These are phyloP conservation scores for Kwoniella shandongensis DNA, from an alignment of 768 basidiomycete species.

Conservation along the genomic window DNA sequence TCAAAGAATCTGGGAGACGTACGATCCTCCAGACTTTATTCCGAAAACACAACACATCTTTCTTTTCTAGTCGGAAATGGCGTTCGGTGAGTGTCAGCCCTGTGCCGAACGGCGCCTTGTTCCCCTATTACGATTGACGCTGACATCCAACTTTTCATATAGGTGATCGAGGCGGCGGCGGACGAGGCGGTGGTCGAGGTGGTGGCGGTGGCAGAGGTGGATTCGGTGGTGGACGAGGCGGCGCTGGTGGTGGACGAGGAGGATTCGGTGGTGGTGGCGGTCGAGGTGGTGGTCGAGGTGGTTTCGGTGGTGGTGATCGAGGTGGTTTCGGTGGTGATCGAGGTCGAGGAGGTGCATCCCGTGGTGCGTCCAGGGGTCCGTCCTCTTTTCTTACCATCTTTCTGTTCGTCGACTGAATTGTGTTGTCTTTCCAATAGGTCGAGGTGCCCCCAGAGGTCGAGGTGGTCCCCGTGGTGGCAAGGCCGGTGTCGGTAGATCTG, in stretches of 20 bases:
- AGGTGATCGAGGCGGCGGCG: slow-evolving; percentile 37
- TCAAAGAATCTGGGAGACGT: too few species aligned
- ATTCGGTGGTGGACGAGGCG: slow-evolving; percentile 28
- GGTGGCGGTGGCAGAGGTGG: slow-evolving; percentile 29
- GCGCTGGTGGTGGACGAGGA: slow-evolving; percentile 34
- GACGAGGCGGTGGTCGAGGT: slow-evolving; percentile 40
- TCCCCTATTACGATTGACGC: neutral
- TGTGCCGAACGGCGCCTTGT: too few species aligned
- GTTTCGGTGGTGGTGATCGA: slow-evolving; percentile 28
- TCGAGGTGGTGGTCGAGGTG: slow-evolving; percentile 31
- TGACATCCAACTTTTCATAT: neutral
- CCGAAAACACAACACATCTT: neutral
- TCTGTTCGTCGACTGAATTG: neutral
- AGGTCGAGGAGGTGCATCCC: slow-evolving; percentile 52
- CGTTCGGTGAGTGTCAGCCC: slow-evolving; percentile 45
- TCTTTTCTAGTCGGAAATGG: slow-evolving; percentile 29
- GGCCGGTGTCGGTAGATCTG: slow-evolving; percentile 55
- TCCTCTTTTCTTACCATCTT: neutral
- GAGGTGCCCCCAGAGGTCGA: slow-evolving; percentile 47
- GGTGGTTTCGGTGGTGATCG: slow-evolving; percentile 22
- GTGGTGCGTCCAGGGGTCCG: slow-evolving; percentile 56
- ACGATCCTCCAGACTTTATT: neutral
- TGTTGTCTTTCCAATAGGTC: slow-evolving; percentile 15
- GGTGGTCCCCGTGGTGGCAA: slow-evolving; percentile 70
- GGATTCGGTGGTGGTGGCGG: slow-evolving; percentile 36